These are phyloP conservation scores for Erythrobasidium yunnanense DNA, from an alignment of 768 basidiomycete genomes.

Conservation along the genomic window DNA sequence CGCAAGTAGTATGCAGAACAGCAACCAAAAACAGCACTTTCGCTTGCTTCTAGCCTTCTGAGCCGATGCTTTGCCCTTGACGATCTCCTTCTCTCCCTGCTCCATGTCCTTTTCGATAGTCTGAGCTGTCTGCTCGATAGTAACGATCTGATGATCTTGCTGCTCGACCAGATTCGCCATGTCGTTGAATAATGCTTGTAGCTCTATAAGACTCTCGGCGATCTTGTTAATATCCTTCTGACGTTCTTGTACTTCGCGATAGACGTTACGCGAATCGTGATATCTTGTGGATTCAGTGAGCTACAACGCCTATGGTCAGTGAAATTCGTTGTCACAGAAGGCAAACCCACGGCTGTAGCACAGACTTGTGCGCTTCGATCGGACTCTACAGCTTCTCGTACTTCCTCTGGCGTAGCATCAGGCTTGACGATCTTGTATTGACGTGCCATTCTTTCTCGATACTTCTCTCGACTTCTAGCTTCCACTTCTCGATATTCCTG, in stretches of 20 bases:
- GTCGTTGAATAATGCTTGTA: constrained; percentile 77
- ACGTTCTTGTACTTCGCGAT: constrained; percentile 66
- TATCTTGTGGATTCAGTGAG: constrained; percentile 21
- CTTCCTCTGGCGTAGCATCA: constrained; percentile 36
- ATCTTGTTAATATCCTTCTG: constrained; percentile 75
- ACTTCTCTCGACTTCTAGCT: constrained; percentile 46
- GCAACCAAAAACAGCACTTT: constrained; percentile 81
- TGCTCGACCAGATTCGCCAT: constrained; percentile 41
- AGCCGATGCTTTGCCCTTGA: constrained; percentile 14
- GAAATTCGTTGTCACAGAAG: neutral
- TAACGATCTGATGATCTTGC: constrained; percentile 59
- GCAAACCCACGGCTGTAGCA: constrained; percentile 36
- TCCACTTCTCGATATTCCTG: constrained; percentile 46
- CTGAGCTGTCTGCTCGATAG: constrained; percentile 54
- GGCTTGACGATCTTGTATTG: constrained; percentile 45
- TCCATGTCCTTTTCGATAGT: constrained; percentile 60
- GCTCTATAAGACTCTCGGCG: constrained; percentile 73
- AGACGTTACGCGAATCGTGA: constrained; percentile 12
- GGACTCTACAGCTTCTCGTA: constrained; percentile 28
- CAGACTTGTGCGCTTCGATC: constrained; percentile 34
- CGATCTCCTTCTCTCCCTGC: constrained; percentile 26
- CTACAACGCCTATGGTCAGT: neutral
- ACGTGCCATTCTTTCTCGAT: constrained; percentile 45
- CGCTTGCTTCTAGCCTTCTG: constrained; percentile 71
- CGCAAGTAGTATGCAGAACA: neutral